Evolutionary conservation across 2,329 filamentous ascomycete genomes (phyloP), one percentile per base, ranked within the genome.

Genomic region (Colletotrichum abscissum): DNA sequence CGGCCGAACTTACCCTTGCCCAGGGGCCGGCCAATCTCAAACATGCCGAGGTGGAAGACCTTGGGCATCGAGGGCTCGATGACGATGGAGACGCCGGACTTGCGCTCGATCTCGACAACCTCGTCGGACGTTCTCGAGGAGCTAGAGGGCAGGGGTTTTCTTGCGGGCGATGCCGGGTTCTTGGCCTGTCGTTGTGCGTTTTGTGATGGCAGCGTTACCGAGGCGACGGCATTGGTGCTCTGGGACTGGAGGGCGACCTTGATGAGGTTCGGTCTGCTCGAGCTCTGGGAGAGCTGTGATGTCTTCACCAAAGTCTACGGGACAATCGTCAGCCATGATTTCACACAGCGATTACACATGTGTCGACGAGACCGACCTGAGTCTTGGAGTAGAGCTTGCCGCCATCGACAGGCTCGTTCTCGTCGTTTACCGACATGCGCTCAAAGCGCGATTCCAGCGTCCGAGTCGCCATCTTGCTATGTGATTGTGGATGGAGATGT

Each of bases 1-100:
- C 94, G 90, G 1, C 94, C 94, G 79, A 97, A 97, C 81, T 97
- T 97, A 75, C 94, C 94, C 84, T 97, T 97, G 66, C 94, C 94
- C 4, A 97, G 86, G 1, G 94, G 94, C 77, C 94, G 93, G 52
- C 94, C 94, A 76, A 97, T 97, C 82, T 98, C 95, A 81, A 97
- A 97, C 94, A 97, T 97, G 83, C 94, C 94, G 4, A 98, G 90
- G 80, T 97, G 94, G 84, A 95, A 95, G 77, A 95, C 83, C 77
- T 90, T 92, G 56, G 88, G 88, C 24, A 85, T 70, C 75, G 81
- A 79, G 49, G 91, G 88, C 79, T 92, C 90, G 60, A 92, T 88
- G 71, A 88, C 85, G 67, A 92, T 82, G 9, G 86, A 80, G 58
- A 84, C 81, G 55, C 30, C 65, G 28, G 88, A 87, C 76, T 87